Evolutionary conservation across 108 stramenopile species (phyloP), one percentile per base, ranked within the genome.

Genomic region (Cylindrotheca fusiformis): DNA sequence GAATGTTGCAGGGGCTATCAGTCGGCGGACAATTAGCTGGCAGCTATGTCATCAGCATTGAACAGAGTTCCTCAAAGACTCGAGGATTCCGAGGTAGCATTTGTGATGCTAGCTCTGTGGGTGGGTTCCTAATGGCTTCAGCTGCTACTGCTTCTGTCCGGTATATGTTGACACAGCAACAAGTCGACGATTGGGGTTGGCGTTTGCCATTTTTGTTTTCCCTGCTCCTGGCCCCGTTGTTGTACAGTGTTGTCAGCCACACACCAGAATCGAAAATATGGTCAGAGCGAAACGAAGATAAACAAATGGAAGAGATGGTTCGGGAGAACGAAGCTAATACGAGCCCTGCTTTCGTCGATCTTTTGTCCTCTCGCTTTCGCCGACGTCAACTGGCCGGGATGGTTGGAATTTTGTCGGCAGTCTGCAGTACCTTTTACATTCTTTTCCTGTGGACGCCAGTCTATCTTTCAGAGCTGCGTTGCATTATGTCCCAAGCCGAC

Each of bases 1-100:
- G 95, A 41, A 76, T 96, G 80, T 21, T 91, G 41, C 95, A 96
- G 67, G 95, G 95, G 0, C 61, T 94, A 55, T 77, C 74, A 60
- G 95, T 95, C 0, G 94, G 94, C 12, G 93, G 89, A 0, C 95
- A 95, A 64, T 58, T 95, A 32, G 88, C 84, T 8, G 84, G 80
- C 0, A 66, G 67, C n/a, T 85, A 85, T 65, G 84, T 85, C 32
- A 36, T 85, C 25, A 79, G 77, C 29, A 85, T 85, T 67, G 84
- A 85, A 57, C 84, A 85, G 45, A 67, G 70, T 44, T 79, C 80
- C 0, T 32, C 77, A 22, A 63, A 55, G 58, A 66, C 68, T 28
- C 67, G 84, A 20, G 84, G 84, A 26, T 85, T 85, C 47, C 80
- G 84, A 26, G 84, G 84, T 55, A 76, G 74, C 46, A 60, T 85